These are phyloP conservation scores for Aspergillus felis DNA, from an alignment of 2,329 filamentous ascomycete genomes.

Conservation along the genomic window DNA sequence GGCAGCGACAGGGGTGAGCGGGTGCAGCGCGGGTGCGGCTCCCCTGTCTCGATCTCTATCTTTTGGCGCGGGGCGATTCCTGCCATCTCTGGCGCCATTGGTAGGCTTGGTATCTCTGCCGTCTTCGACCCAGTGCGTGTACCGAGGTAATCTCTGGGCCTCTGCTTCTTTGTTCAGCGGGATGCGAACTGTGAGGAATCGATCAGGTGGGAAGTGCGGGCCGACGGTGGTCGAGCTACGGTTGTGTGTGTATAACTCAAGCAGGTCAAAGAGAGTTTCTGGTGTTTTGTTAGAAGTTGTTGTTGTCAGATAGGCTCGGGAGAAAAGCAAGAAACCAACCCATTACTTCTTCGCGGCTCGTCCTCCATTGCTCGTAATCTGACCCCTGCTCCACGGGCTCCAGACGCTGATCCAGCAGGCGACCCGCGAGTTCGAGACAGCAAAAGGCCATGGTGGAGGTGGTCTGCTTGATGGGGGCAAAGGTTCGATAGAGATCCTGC, in stretches of 20 bases:
- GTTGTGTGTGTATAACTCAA: constrained; percentile 90
- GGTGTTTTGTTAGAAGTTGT: constrained; percentile 22
- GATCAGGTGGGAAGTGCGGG: constrained; percentile 65
- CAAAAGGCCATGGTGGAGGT: constrained; percentile 81
- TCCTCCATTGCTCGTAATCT: constrained; percentile 50
- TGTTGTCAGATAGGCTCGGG: constrained; percentile 32
- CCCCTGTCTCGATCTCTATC: neutral
- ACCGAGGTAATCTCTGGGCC: constrained; percentile 57
- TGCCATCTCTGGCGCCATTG: constrained; percentile 19
- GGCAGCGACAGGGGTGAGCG: constrained; percentile 45
- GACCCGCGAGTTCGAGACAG: constrained; percentile 73
- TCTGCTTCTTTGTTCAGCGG: constrained; percentile 78
- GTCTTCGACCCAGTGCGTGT: constrained; percentile 51
- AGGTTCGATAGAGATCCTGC: constrained; percentile 88
- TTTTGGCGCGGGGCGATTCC: constrained; percentile 15
- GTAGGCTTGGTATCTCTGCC: constrained; percentile 15
- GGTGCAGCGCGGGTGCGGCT: constrained; percentile 20
- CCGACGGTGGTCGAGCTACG: constrained; percentile 71
- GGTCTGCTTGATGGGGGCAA: constrained; percentile 84
- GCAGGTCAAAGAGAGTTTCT: constrained; percentile 84
- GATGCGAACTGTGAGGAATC: constrained; percentile 83
- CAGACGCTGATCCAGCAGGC: constrained; percentile 58
- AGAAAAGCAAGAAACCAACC: constrained; percentile 40
- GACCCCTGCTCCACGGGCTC: constrained; percentile 46
- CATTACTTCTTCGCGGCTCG: constrained; percentile 45